phyloP scores from a whole-genome alignment of 306 rosid genomes.

The Begonia loranthoides region DNA sequence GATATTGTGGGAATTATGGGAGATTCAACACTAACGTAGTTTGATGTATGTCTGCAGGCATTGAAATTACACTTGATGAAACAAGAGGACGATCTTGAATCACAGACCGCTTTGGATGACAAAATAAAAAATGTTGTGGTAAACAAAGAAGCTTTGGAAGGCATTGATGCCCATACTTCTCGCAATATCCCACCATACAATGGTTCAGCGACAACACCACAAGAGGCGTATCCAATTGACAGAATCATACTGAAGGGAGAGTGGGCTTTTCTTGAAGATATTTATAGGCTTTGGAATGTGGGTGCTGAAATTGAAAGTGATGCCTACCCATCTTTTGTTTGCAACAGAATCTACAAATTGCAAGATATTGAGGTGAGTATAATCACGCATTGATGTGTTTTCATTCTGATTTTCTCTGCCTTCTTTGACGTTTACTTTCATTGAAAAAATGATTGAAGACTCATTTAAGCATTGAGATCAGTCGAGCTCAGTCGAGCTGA shows the following conservation, averaged over 20 bases:
- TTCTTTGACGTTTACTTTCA: too few relatives aligned
- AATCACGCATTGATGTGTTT: too few relatives aligned
- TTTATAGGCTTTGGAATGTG: conserved; percentile 25
- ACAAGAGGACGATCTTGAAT: conserved; percentile 32
- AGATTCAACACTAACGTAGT: neutral
- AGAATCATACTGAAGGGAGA: conserved; percentile 60
- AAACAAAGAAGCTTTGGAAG: conserved; percentile 44
- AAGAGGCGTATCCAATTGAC: conserved; percentile 61
- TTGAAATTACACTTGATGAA: conserved; percentile 24
- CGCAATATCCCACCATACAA: conserved; percentile 64
- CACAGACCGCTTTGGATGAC: conserved; percentile 36
- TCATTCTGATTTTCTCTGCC: too few relatives aligned
- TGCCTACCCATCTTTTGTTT: conserved; percentile 49
- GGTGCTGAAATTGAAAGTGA: conserved; percentile 20
- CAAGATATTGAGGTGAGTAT: conserved; percentile 38
- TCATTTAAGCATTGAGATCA: too few relatives aligned
- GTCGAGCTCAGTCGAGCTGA: too few relatives aligned
- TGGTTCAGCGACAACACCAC: conserved; percentile 54
- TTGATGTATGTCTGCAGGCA: conserved; percentile 24
- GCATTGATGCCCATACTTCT: conserved; percentile 23
- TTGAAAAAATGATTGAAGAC: too few relatives aligned
- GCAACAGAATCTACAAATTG: conserved; percentile 39
- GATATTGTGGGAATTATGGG: neutral
- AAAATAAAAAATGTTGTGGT: conserved; percentile 37
- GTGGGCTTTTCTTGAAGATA: conserved; percentile 57